Evolutionary conservation across 2,329 filamentous ascomycete genomes (phyloP).

Genomic region (Knufia petricola): DNA sequence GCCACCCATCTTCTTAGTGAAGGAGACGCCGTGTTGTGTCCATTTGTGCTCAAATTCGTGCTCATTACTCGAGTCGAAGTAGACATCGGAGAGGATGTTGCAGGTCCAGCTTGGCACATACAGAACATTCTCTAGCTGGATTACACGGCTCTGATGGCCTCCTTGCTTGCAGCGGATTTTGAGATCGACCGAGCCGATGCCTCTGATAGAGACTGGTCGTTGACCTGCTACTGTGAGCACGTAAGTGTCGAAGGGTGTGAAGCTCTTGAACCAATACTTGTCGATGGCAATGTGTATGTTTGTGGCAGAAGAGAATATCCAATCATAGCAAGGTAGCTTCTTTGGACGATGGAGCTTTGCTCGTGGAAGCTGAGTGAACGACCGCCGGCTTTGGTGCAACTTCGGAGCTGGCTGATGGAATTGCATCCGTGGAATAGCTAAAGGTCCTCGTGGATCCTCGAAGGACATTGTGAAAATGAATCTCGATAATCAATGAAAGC

Average conservation of each 20-base stretch:
- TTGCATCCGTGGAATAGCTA: not conserved
- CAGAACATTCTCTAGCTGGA: slow-evolving; percentile 27
- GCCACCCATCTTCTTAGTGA: slow-evolving; percentile 15
- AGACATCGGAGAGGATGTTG: slow-evolving; percentile 24
- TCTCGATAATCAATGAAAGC: too few relatives aligned
- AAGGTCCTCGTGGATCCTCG: not conserved
- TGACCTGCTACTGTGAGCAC: slow-evolving; percentile 21
- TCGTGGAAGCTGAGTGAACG: not conserved
- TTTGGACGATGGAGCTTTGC: not conserved
- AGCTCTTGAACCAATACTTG: slow-evolving; percentile 26
- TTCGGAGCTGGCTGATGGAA: not conserved
- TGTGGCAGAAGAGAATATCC: slow-evolving; percentile 23
- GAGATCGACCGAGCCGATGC: slow-evolving; percentile 28
- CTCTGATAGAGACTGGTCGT: slow-evolving; percentile 23
- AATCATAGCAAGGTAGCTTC: slow-evolving; percentile 20
- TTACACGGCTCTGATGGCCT: slow-evolving; percentile 20
- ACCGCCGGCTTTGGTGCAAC: not conserved
- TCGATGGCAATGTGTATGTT: slow-evolving; percentile 30
- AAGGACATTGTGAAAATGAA: not conserved
- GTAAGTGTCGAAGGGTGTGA: slow-evolving; percentile 23
- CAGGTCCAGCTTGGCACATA: slow-evolving; percentile 29
- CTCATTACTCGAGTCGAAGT: slow-evolving; percentile 10
- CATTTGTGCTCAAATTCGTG: slow-evolving; percentile 20
- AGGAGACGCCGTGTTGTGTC: slow-evolving; percentile 20
- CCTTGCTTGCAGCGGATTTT: slow-evolving; percentile 21